phyloP scores from a whole-genome alignment of 2,329 filamentous ascomycete genomes.

The Xylaria sp. region DNA sequence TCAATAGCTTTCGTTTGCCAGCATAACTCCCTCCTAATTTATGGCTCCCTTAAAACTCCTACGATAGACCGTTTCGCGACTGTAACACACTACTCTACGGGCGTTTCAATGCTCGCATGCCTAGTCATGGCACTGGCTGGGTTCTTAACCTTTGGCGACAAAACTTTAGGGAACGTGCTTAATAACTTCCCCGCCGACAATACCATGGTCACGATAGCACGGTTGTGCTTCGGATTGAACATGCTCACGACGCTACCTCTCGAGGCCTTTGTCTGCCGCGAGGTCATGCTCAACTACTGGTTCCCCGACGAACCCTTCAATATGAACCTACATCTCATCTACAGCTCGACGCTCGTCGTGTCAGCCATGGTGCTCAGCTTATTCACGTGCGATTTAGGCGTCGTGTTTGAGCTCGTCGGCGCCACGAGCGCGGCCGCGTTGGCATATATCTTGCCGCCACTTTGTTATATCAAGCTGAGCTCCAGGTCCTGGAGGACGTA shows the following conservation, averaged over 20 bases:
- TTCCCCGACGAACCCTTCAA: slow-evolving; percentile 75
- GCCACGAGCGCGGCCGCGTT: slow-evolving; percentile 92
- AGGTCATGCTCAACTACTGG: slow-evolving; percentile 91
- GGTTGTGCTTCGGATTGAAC: slow-evolving; percentile 95
- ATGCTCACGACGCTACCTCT: slow-evolving; percentile 97
- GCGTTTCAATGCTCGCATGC: slow-evolving; percentile 89
- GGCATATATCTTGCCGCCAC: slow-evolving; percentile 91
- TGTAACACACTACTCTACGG: slow-evolving; percentile 93
- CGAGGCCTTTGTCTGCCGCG: slow-evolving; percentile 95
- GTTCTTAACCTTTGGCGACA: slow-evolving; percentile 91
- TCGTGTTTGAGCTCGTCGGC: slow-evolving; percentile 94
- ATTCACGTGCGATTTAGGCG: slow-evolving; percentile 88
- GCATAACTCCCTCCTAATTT: slow-evolving; percentile 97
- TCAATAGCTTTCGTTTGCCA: slow-evolving; percentile 70
- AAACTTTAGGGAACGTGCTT: slow-evolving; percentile 91
- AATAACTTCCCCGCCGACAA: slow-evolving; percentile 97
- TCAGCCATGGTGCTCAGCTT: slow-evolving; percentile 78
- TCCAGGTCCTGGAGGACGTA: slow-evolving; percentile 76
- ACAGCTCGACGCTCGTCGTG: slow-evolving; percentile 83
- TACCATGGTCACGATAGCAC: slow-evolving; percentile 90
- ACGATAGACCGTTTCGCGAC: slow-evolving; percentile 93
- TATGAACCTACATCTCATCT: slow-evolving; percentile 81
- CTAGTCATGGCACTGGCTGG: slow-evolving; percentile 85
- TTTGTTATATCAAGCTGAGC: slow-evolving; percentile 94
- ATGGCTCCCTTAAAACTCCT: slow-evolving; percentile 90